These are phyloP conservation scores for Aaosphaeria arxii DNA, from an alignment of 2,329 filamentous ascomycete genomes.

Conservation along the genomic window DNA sequence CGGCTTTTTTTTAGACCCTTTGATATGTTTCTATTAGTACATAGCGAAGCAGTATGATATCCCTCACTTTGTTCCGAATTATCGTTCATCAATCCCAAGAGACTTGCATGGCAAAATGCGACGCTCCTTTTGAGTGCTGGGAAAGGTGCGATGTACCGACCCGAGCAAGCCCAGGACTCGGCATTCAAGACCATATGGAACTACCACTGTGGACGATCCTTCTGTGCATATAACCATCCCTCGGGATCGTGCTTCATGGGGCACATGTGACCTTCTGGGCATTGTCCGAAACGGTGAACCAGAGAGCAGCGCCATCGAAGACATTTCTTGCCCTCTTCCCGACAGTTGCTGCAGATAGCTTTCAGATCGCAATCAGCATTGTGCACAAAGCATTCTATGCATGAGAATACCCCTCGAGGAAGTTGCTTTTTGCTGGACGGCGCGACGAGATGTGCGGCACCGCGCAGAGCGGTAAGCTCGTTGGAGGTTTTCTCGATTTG, in stretches of 20 bases:
- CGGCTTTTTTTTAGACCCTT: too few relatives aligned
- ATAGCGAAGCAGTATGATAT: too few relatives aligned
- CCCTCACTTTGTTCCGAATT: too few relatives aligned
- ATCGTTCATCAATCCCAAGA: too few relatives aligned
- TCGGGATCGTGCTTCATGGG: constrained; percentile 14
- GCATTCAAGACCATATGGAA: too few relatives aligned
- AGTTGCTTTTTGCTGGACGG: constrained; percentile 15
- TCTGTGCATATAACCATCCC: constrained; percentile 13
- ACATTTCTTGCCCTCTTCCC: constrained; percentile 14
- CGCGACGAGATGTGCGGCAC: constrained; percentile 22
- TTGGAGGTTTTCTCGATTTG: constrained; percentile 8
- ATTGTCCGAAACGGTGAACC: constrained; percentile 19
- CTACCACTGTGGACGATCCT: constrained; percentile 16
- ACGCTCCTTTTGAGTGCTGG: too few relatives aligned
- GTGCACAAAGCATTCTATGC: constrained; percentile 26
- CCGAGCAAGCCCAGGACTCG: too few relatives aligned
- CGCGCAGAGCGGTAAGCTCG: constrained; percentile 13
- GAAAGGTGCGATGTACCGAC: too few relatives aligned
- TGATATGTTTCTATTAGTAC: too few relatives aligned
- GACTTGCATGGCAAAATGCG: too few relatives aligned
- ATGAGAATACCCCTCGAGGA: constrained; percentile 17
- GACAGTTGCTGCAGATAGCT: constrained; percentile 20
- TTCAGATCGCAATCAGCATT: constrained; percentile 21
- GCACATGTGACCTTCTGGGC: constrained; percentile 16
- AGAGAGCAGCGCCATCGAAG: constrained; percentile 27